Evolutionary conservation across 2,329 filamentous ascomycete species (phyloP).

Genomic region (Drechslerella dactyloides): DNA sequence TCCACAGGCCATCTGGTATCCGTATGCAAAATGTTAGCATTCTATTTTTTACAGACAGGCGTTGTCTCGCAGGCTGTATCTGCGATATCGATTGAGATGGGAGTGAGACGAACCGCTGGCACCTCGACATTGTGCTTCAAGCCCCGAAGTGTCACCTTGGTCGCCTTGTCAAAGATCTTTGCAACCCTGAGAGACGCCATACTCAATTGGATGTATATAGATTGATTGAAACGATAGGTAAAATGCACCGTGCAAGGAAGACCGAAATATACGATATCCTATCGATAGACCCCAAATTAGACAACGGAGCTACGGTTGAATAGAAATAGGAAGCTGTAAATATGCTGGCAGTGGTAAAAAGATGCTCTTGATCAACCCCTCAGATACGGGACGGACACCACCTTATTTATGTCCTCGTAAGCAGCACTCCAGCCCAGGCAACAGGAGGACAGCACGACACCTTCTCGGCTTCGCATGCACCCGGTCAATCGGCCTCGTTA

Average conservation of each 20-base stretch:
- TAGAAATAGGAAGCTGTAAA: too few relatives aligned
- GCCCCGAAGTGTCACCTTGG: slow-evolving; percentile 20
- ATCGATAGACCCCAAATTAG: too few relatives aligned
- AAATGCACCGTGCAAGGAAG: too few relatives aligned
- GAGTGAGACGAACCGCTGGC: slow-evolving; percentile 30
- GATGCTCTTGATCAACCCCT: neutral
- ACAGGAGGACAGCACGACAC: neutral
- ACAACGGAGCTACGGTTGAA: too few relatives aligned
- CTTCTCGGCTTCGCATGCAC: neutral
- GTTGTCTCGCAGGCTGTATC: too few relatives aligned
- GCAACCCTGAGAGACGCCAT: slow-evolving; percentile 37
- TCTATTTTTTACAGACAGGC: too few relatives aligned
- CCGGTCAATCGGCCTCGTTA: neutral
- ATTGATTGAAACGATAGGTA: too few relatives aligned
- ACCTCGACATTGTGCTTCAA: slow-evolving; percentile 34
- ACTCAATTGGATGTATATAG: neutral
- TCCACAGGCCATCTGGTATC: slow-evolving; percentile 30
- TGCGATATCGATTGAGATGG: too few relatives aligned
- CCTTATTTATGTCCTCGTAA: neutral
- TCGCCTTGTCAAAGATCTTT: slow-evolving; percentile 24
- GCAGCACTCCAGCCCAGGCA: neutral
- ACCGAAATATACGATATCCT: too few relatives aligned
- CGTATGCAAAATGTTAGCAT: too few relatives aligned
- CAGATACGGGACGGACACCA: neutral
- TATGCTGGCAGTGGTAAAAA: too few relatives aligned